Base-by-base conservation (phyloP, 1,139 yeast species). In the Lodderomyces margitis region DNA sequence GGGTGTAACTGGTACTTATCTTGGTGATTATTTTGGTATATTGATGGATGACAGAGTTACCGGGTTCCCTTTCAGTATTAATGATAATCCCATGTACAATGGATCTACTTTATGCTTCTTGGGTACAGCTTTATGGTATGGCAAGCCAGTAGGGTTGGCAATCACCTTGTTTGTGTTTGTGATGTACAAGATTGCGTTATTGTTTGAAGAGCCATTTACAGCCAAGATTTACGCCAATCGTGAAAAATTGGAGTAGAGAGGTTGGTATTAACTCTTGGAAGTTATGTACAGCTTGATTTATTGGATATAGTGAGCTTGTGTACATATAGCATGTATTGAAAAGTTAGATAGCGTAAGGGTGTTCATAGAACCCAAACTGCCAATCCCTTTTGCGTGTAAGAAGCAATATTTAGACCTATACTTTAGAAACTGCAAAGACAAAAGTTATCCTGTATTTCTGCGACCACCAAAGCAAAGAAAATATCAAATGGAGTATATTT, bases 21-120 rank as follows among this genome's bases (percentile, higher is more conserved):
- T 92, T 48, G 98, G 98, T 30, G 98, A 92, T 64, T 94, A 92
- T 66, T 92, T 92, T 64, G 98, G 98, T 1, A 91, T 92, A 56
- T 76, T 92, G 56, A 92, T 91, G 95, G 80, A 81, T 49, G 80
- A 86, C 50, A 77, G 95, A 57, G 96, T 92, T 47, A 84, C 94
- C n/a, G 83, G 86, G 1, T 92, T 92, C 74, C 98, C 98, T 17
- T 92, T 92, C 74, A 91, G 83, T 55, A 78, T 89, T 46, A 78
- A 84, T 52, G 84, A 87, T 57, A 92, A 92, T 62, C 98, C 98
- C 47, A 92, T 92, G 98, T 92, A 92, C 66, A 85, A 86, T 58
- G 98, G 98, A 17, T 86, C 95, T 6, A 78, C 92, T 21, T 69
- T 92, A 53, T 81, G 95, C 43, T 92, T 92, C 71, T 69, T 92